These are phyloP conservation scores for Hysterangium stoloniferum DNA, from an alignment of 768 basidiomycete species.

Conservation along the genomic window DNA sequence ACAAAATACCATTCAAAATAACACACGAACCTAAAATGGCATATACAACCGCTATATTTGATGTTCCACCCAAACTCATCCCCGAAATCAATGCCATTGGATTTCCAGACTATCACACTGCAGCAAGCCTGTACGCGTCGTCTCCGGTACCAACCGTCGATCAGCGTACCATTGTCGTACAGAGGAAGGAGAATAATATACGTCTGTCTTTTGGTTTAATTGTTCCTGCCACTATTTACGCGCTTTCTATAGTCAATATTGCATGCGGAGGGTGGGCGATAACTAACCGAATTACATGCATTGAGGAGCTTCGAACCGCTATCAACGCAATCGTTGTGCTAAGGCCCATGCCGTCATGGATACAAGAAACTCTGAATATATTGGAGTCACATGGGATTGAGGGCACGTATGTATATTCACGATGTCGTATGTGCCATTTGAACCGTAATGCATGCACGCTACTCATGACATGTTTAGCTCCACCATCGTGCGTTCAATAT, in stretches of 20 bases:
- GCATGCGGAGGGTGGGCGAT: conserved; percentile 14
- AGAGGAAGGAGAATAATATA: conserved; percentile 9
- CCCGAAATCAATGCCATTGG: conserved; percentile 8
- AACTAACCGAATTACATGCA: conserved; percentile 2
- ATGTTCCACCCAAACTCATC: conserved; percentile 10
- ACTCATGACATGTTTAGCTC: conserved; percentile 11
- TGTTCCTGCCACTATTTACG: not conserved
- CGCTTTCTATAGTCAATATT: conserved; percentile 8
- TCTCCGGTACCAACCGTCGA: conserved; percentile 6
- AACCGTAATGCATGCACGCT: not conserved
- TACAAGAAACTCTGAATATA: conserved; percentile 14
- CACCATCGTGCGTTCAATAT: conserved; percentile 15
- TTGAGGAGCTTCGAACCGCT: conserved; percentile 10
- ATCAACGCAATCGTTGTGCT: not conserved
- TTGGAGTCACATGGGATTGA: conserved; percentile 8
- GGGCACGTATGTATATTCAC: not conserved
- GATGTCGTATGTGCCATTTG: conserved; percentile 6
- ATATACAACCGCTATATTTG: conserved; percentile 15
- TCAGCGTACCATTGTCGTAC: conserved; percentile 7
- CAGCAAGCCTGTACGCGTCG: conserved; percentile 3
- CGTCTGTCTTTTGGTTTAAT: not conserved
- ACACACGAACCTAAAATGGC: conserved; percentile 17
- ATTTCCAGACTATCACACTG: conserved; percentile 11
- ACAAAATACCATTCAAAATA: conserved; percentile 6
- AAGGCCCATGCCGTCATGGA: conserved; percentile 11